Evolutionary conservation across 2,329 filamentous ascomycete species (phyloP), one percentile per base, ranked within the genome.

Genomic region (Paracorniculantispora psalliotae): DNA sequence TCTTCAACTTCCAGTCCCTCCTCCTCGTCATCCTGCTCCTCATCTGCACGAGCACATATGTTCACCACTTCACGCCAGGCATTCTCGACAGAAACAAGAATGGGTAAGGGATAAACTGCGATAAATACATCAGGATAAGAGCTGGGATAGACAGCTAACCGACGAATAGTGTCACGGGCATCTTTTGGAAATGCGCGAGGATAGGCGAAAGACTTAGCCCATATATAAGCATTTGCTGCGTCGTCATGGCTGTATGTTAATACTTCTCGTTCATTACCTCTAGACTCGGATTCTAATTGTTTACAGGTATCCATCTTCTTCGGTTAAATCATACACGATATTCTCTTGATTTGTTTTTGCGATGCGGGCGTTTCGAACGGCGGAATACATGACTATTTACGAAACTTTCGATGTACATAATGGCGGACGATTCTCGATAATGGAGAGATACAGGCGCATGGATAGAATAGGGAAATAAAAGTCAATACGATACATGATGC

Each of bases 1-100:
- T 99, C 69, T 97, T 99, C 87, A 97, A 97, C 79, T 97, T 99
- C 80, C 92, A 97, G 76, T 96, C 92, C 61, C 89, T 97, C 67
- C 85, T 99, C 67, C 85, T 97, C 68, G 93, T 97, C 66, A 86
- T 99, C 68, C 86, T 99, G 54, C 88, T 99, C 66, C 86, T 96
- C 67, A 96, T 97, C 71, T 99, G 94, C 83, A 97, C 94, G 59
- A 92, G 90, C 75, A 87, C 94, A 63, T 97, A 99, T 77, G 84
- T 92, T 59, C 94, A 97, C 79, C 89, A 90, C 68, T 86, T 96
- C 63, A 90, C 94, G 69, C 93, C 94, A 1, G 83, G 88, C 4
- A 88, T 96, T 67, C 90, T 99, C 78, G 93, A 97, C 75, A 83
- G 90, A 54, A 94, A 96, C 73, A 96, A 96, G 79, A 85, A 93